Percentiles rank a stretch among this genome's conserved stretches.
These are phyloP conservation scores for Eremothecium sinecaudum DNA, from an alignment of 1,139 yeast species.

Conservation along the genomic window DNA sequence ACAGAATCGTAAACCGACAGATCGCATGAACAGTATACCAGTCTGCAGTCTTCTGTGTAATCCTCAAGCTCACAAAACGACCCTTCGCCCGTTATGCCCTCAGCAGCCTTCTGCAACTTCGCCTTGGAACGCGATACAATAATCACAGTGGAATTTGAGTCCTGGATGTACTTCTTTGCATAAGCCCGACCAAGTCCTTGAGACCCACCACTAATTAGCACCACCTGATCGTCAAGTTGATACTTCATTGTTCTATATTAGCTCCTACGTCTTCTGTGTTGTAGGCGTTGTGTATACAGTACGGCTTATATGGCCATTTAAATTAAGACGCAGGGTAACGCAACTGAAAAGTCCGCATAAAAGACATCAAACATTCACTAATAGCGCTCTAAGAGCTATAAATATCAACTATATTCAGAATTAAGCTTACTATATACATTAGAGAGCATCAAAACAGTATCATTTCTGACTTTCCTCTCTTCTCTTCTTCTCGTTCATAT, in stretches of 20 bases:
- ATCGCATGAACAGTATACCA: conserved; percentile 52
- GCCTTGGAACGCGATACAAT: conserved; percentile 65
- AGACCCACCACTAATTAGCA: conserved; percentile 87
- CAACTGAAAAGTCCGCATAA: too few species aligned
- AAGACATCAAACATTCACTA: too few species aligned
- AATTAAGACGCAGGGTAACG: too few species aligned
- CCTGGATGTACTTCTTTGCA: conserved; percentile 47
- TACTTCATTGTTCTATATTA: conserved; percentile 25
- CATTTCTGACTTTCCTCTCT: conserved; percentile 6
- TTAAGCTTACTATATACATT: too few species aligned
- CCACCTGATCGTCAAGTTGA: conserved; percentile 42
- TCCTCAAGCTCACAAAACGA: not conserved
- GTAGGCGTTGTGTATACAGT: too few species aligned
- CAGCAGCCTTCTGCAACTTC: conserved; percentile 44
- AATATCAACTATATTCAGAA: too few species aligned
- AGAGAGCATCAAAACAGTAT: too few species aligned
- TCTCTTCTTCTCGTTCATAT: conserved; percentile 38
- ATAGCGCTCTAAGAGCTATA: too few species aligned
- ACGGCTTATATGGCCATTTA: too few species aligned
- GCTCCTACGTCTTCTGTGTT: too few species aligned
- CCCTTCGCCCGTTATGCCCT: conserved; percentile 30
- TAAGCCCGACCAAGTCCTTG: conserved; percentile 87
- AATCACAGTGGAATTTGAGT: conserved; percentile 48
- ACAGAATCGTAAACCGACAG: conserved; percentile 49
- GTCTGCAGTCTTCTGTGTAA: conserved; percentile 29